Evolutionary conservation across 202 grass and related monocot genomes (phyloP).

Genomic region (Dendrocalamus latiflorus): DNA sequence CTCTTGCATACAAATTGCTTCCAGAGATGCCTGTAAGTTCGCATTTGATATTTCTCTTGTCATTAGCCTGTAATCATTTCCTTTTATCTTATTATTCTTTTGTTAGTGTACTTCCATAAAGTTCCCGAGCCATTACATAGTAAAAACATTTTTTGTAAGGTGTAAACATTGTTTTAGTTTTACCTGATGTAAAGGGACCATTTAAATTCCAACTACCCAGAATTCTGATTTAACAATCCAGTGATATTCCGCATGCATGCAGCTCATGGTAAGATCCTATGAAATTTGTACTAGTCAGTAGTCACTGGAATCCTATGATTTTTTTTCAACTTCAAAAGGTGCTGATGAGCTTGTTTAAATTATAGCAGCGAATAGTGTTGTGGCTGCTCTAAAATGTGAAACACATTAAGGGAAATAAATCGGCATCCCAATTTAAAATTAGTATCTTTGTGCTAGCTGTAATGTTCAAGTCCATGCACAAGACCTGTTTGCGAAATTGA

Average conservation of each 20-base stretch:
- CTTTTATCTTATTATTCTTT: conserved; percentile 4
- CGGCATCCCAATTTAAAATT: neutral
- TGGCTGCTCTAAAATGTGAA: neutral
- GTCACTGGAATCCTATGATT: neutral
- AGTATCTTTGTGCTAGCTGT: neutral
- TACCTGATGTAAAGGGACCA: neutral
- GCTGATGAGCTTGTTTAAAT: neutral
- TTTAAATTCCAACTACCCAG: neutral
- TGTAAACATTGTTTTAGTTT: neutral
- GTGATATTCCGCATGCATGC: neutral
- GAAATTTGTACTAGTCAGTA: neutral
- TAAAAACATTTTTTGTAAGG: neutral
- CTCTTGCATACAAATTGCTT: conserved; percentile 92
- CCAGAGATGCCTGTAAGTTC: conserved; percentile 93
- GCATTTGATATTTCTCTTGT: neutral
- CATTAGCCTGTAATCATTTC: neutral
- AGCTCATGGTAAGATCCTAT: neutral
- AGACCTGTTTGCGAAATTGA: neutral
- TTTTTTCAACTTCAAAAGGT: neutral
- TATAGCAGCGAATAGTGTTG: neutral
- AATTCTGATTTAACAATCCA: neutral
- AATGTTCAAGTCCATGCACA: neutral
- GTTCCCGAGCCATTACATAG: neutral
- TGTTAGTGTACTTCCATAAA: conserved; percentile 10
- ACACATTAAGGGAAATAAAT: neutral